A percentile compares a stretch with the other conserved stretches of the same genome.
phyloP scores from a whole-genome alignment of 148 eudicot genomes.

The Rhododendron vialii region DNA sequence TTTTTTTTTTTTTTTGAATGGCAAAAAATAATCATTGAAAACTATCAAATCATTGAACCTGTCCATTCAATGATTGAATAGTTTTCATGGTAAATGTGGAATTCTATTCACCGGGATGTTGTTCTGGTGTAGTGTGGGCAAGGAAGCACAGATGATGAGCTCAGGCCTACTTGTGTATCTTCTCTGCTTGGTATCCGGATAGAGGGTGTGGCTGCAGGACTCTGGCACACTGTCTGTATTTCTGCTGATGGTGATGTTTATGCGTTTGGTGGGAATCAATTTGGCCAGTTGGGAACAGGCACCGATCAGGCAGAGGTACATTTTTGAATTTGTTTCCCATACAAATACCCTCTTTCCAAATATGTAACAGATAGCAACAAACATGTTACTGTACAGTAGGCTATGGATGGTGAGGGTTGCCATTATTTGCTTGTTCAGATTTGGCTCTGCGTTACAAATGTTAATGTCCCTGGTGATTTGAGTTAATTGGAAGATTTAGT shows the following conservation, averaged over 20 bases:
- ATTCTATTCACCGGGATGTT: constrained; percentile 9
- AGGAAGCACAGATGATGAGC: constrained; percentile 90
- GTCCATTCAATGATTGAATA: constrained; percentile 14
- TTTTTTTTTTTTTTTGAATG: too few relatives aligned
- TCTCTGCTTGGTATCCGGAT: constrained; percentile 69
- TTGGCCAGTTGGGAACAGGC: constrained; percentile 97
- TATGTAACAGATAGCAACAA: background rate
- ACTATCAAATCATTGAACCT: background rate
- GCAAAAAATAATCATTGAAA: too few relatives aligned
- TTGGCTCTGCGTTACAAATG: background rate
- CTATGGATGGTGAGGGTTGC: background rate
- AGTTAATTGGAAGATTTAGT: background rate
- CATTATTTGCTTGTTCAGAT: background rate
- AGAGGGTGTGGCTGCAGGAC: constrained; percentile 80
- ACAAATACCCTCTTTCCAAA: background rate
- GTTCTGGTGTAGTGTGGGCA: constrained; percentile 80
- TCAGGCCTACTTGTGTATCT: constrained; percentile 88
- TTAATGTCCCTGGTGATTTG: background rate
- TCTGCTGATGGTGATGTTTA: constrained; percentile 89
- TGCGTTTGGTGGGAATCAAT: constrained; percentile 94
- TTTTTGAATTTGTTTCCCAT: background rate
- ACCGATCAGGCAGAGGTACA: constrained; percentile 93
- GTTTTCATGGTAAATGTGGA: constrained; percentile 10
- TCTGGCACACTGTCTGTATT: constrained; percentile 88
- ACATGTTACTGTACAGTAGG: too few relatives aligned